Percentiles rank a stretch among this genome's conserved stretches.
Conservation (phyloP, 108 stramenopile species). For the Schizochytrium sp. region DNA sequence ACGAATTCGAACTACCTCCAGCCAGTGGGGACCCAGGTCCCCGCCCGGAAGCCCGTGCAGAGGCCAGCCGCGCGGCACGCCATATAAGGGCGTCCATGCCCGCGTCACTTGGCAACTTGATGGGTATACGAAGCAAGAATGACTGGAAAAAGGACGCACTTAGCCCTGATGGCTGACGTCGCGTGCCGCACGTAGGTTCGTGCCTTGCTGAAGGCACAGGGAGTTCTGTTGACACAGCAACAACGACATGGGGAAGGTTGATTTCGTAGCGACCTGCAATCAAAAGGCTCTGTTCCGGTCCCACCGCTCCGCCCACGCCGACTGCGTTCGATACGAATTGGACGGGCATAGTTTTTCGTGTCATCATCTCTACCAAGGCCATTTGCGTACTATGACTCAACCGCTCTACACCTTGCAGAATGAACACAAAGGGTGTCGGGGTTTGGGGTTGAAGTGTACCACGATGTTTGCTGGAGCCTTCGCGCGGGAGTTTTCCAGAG, state of each 20-base stretch:
- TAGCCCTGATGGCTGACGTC: neutral
- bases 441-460: neutral
- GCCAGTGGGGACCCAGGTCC: no score
- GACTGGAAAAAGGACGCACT: neutral
- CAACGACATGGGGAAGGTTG: neutral
- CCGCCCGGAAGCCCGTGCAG: no score
- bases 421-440: neutral
- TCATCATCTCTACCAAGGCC: neutral
- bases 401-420: neutral
- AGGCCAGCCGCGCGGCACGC: neutral
- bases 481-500: no score
- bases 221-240: neutral
- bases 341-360: neutral
- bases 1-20: no score
- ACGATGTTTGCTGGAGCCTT: no score
- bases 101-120: neutral
- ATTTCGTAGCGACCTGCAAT: neutral
- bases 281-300: neutral
- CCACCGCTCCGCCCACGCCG: neutral
- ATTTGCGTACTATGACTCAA: neutral
- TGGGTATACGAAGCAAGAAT: neutral
- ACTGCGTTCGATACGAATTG: neutral
- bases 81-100: neutral
- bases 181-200: neutral
- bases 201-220: neutral